phyloP scores from a whole-genome alignment of 2,329 filamentous ascomycete genomes.

The Karstenula rhodostoma region DNA sequence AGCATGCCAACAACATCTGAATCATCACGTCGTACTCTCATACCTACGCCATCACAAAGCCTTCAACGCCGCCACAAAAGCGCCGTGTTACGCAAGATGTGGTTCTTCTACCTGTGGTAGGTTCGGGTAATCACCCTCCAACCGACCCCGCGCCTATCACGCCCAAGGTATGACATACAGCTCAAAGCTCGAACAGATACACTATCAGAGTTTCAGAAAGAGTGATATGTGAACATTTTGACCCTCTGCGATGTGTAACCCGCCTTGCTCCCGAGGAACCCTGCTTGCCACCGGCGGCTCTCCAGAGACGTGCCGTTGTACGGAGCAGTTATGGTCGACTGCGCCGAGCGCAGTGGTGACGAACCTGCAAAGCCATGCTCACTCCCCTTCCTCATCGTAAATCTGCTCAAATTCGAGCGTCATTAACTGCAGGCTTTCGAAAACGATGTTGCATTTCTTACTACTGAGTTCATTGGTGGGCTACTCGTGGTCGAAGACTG shows the following conservation, averaged over 20 bases:
- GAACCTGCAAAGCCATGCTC: neutral
- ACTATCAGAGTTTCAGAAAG: neutral
- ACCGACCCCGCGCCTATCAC: neutral
- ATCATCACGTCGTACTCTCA: neutral
- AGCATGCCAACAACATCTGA: neutral
- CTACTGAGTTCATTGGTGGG: conserved; percentile 20
- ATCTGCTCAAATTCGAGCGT: neutral
- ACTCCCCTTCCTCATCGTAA: neutral
- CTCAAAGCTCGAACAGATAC: neutral
- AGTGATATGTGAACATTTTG: neutral
- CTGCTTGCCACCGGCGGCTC: neutral
- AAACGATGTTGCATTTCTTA: conserved; percentile 9
- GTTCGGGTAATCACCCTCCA: neutral
- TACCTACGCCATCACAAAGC: neutral
- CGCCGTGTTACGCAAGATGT: neutral
- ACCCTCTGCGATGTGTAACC: neutral
- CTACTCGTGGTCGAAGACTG: conserved; percentile 40
- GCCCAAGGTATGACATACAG: neutral
- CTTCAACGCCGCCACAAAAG: neutral
- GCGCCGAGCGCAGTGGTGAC: neutral
- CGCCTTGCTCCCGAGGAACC: neutral
- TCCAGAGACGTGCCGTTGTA: neutral
- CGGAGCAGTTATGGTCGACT: neutral
- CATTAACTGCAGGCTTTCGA: neutral
- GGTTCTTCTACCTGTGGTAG: neutral